These are phyloP conservation scores for Astrothelium subdiscretum DNA, from an alignment of 495 filamentous ascomycete species.

Conservation along the genomic window DNA sequence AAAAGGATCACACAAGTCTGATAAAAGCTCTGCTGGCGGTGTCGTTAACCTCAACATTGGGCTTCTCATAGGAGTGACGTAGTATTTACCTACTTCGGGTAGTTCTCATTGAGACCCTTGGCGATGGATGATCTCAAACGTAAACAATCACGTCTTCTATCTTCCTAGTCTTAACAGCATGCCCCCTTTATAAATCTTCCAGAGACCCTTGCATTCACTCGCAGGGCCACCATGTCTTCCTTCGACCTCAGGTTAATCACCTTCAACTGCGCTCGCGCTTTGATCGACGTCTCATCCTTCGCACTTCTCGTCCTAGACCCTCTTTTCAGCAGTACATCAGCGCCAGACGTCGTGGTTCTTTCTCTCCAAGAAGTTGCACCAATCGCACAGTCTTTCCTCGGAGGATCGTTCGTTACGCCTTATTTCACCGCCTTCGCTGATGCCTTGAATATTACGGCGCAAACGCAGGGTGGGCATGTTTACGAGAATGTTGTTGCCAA, in stretches of 20 bases:
- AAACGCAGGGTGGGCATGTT: neutral
- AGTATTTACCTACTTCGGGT: no score
- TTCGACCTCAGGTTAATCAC: conserved; percentile 64
- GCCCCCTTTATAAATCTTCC: no score
- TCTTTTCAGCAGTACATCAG: conserved; percentile 32
- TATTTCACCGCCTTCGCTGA: conserved; percentile 60
- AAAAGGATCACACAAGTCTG: no score
- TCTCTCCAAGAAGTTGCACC: conserved; percentile 89
- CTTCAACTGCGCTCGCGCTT: conserved; percentile 72
- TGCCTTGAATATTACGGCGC: conserved; percentile 57
- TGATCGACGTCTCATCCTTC: conserved; percentile 53
- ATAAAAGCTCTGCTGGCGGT: no score
- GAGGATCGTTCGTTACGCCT: conserved; percentile 63
- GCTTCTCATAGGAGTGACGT: no score
- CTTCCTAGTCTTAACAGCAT: no score
- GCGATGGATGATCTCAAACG: no score
- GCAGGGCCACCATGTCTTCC: conserved; percentile 34
- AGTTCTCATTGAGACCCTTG: no score
- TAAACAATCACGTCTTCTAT: no score
- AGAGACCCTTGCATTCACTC: no score
- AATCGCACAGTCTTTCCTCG: conserved; percentile 70
- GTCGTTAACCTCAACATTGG: no score
- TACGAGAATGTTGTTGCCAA: conserved; percentile 46
- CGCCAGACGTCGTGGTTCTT: conserved; percentile 32
- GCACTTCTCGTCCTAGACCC: conserved; percentile 60